Base-by-base conservation (phyloP, 2,329 filamentous ascomycete species). In the Monosporascus sp. region DNA sequence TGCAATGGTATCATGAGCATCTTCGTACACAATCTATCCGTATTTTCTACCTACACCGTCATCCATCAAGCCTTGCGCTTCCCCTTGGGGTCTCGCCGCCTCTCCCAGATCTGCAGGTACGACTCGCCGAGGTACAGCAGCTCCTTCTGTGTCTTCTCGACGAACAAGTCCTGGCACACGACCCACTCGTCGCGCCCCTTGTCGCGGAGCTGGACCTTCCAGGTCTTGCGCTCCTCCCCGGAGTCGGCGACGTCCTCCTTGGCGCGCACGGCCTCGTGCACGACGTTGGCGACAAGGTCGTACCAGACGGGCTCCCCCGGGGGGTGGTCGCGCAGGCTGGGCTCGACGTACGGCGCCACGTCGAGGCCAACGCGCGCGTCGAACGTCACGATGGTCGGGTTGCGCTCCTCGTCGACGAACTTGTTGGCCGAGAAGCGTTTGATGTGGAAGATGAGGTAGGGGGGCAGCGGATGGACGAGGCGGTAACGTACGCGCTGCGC, bases 351-450 rank as follows among this genome's bases (percentile, higher is more conserved):
- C 0, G 92, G 91, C 5, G 85, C 81, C 77, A 97, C 86, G 68
- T 99, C 91, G 8, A 99, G 83, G 43, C 87, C 83, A n/a, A 66
- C 66, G 55, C 87, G 81, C 5, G 90, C 87, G 58, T 93, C 90
- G 70, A 97, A 99, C 0, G 93, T 97, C 58, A 99, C 94, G 65
- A 99, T 99, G 9, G 94, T 99, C 1, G 93, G 94, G 70, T 99
- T 99, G 49, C 94, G 88, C 73, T 97, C 93, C 73, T 97, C 93
- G 2, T 88, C 83, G 20, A 99, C 89, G 66, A 99, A 99, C 70
- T 97, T 96, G 77, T 99, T 99, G 60, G 88, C 86, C 61, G 87
- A 90, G 79, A 99, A 99, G 62, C 94, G 90, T 75, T 97, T 97
- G 75, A 97, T 87, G 75, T 99, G 93, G 74, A 99, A 90, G 50